Evolutionary conservation across 352 stramenopile genomes (phyloP).

Genomic region (Globisporangium spiculum): DNA sequence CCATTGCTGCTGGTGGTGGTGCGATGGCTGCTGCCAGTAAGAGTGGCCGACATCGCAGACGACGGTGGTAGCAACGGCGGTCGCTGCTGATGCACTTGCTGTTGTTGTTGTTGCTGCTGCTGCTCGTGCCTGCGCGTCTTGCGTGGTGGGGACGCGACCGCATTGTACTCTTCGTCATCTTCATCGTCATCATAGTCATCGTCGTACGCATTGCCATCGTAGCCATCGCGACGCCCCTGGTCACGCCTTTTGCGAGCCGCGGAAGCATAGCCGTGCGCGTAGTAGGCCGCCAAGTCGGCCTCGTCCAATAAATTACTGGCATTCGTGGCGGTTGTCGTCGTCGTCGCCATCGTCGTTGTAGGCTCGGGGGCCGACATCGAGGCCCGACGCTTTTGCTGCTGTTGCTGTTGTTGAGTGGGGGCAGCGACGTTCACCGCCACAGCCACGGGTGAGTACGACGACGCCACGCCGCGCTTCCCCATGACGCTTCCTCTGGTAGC

Average conservation of each 20-base stretch:
- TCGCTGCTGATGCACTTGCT: background rate
- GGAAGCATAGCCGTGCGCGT: background rate
- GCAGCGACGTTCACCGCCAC: background rate
- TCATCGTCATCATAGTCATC: background rate
- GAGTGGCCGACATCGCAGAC: background rate
- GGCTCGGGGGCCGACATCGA: background rate
- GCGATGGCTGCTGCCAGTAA: background rate
- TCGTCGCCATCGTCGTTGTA: background rate
- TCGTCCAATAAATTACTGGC: background rate
- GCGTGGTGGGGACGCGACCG: constrained; percentile 1
- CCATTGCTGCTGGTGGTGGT: background rate
- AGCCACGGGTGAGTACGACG: constrained; percentile 3
- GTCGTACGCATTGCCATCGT: background rate
- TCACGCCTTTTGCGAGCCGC: background rate
- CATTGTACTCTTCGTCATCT: background rate
- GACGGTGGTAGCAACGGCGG: background rate
- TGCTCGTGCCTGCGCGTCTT: constrained; percentile 3
- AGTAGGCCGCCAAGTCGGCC: constrained; percentile 4
- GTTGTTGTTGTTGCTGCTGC: background rate
- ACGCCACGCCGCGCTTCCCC: constrained; percentile 1
- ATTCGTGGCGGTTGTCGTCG: background rate
- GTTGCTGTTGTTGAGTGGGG: background rate
- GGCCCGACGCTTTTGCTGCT: constrained; percentile 4
- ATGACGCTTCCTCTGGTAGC: background rate
- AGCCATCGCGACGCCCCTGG: background rate